Evolutionary conservation across 306 rosid genomes (phyloP).

Genomic region (Corylus avellana): DNA sequence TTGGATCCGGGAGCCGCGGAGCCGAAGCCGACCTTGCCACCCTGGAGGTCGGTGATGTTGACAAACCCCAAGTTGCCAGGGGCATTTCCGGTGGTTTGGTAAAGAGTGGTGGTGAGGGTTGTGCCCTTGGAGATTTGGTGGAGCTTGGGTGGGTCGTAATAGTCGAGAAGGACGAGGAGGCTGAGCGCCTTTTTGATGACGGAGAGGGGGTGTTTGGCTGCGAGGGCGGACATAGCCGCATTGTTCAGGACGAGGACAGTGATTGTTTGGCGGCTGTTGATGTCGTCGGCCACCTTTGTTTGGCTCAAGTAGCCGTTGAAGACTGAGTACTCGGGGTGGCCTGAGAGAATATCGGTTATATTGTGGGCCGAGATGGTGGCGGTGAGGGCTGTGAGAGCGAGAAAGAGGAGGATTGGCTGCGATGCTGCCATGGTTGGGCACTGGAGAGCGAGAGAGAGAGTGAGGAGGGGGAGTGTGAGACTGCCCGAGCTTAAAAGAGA

Average conservation of each 20-base stretch:
- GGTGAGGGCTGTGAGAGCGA: slow-evolving; percentile 17
- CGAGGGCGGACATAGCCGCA: slow-evolving; percentile 55
- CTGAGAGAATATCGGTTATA: slow-evolving; percentile 78
- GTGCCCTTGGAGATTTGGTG: slow-evolving; percentile 80
- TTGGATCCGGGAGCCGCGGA: slow-evolving; percentile 88
- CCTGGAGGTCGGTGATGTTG: slow-evolving; percentile 81
- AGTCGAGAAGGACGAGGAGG: slow-evolving; percentile 76
- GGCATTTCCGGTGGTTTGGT: slow-evolving; percentile 86
- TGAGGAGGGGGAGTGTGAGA: not conserved
- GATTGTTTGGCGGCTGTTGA: slow-evolving; percentile 80
- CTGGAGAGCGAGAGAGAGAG: not conserved
- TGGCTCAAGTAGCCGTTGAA: slow-evolving; percentile 55
- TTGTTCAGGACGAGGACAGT: slow-evolving; percentile 77
- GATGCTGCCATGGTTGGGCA: slow-evolving; percentile 37
- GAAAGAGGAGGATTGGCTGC: slow-evolving; percentile 22
- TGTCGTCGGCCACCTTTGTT: slow-evolving; percentile 78
- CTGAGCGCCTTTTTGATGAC: slow-evolving; percentile 74
- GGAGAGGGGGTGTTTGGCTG: slow-evolving; percentile 67
- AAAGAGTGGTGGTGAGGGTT: slow-evolving; percentile 74
- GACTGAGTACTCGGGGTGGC: slow-evolving; percentile 51
- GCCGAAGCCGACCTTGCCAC: slow-evolving; percentile 90
- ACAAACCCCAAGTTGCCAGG: slow-evolving; percentile 75
- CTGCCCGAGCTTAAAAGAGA: not conserved
- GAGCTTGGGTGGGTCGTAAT: slow-evolving; percentile 76
- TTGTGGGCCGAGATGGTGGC: slow-evolving; percentile 72